phyloP scores from a whole-genome alignment of 768 basidiomycete species.

The Coprinellus aureogranulatus region DNA sequence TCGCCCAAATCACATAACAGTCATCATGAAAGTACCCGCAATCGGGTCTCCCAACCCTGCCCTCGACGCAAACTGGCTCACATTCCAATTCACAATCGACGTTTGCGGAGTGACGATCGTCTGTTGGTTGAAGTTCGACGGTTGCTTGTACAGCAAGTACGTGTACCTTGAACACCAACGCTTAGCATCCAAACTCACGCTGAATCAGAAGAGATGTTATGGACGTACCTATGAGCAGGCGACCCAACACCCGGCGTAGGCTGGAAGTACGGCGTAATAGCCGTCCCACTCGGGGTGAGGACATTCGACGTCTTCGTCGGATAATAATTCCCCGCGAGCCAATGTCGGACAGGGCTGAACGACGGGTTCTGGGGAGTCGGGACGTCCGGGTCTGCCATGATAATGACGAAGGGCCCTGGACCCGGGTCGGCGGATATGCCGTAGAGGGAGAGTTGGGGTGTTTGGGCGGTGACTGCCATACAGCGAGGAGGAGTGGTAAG shows the following conservation, averaged over 20 bases:
- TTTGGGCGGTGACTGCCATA: too few species aligned
- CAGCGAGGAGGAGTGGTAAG: too few species aligned
- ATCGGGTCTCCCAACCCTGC: constrained; percentile 45
- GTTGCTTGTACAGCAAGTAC: constrained; percentile 47
- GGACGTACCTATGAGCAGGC: constrained; percentile 39
- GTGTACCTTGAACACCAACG: constrained; percentile 33
- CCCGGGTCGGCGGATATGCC: constrained; percentile 28
- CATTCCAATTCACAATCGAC: constrained; percentile 36
- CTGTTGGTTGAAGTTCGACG: constrained; percentile 38
- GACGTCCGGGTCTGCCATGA: constrained; percentile 47
- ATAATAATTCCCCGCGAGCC: constrained; percentile 43
- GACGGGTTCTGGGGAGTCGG: constrained; percentile 41
- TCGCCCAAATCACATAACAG: background rate
- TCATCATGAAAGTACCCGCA: constrained; percentile 48
- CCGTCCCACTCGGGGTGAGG: constrained; percentile 40
- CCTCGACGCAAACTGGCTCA: constrained; percentile 39
- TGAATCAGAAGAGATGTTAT: background rate
- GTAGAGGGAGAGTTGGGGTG: background rate
- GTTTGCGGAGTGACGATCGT: constrained; percentile 37
- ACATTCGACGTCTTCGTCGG: constrained; percentile 5
- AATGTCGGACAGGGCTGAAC: constrained; percentile 44
- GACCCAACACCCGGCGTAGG: constrained; percentile 43
- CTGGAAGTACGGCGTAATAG: constrained; percentile 37
- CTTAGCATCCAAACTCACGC: background rate
- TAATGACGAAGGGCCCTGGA: constrained; percentile 46